Evolutionary conservation across 2,329 filamentous ascomycete genomes (phyloP).

Genomic region (Scytalidium lignicola): DNA sequence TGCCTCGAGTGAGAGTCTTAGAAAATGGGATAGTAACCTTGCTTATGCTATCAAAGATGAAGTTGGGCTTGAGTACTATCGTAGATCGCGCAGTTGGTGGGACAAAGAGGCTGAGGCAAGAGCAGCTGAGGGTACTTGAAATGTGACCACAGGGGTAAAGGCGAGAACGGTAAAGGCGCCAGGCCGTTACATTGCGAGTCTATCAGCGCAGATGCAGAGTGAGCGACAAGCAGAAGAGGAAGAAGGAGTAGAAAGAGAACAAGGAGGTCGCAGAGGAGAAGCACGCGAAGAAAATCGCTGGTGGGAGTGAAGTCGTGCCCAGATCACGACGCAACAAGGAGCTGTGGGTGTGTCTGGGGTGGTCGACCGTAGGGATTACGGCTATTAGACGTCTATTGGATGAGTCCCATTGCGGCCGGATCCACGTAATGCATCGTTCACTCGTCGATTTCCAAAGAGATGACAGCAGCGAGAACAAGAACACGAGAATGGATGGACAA

Average conservation of each 20-base stretch:
- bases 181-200: conserved; percentile 21
- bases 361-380: neutral
- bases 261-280: neutral
- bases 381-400: too few relatives aligned
- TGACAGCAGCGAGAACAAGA: too few relatives aligned
- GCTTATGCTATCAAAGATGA: conserved; percentile 2
- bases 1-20: conserved; percentile 11
- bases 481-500: too few relatives aligned
- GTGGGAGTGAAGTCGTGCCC: too few relatives aligned
- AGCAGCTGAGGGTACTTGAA: conserved; percentile 12
- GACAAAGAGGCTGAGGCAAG: conserved; percentile 15
- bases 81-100: conserved; percentile 7
- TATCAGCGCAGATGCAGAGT: neutral
- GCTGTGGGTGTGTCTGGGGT: neutral
- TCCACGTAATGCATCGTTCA: too few relatives aligned
- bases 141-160: conserved; percentile 7
- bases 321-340: too few relatives aligned
- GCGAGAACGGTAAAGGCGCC: conserved; percentile 18
- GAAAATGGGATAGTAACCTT: conserved; percentile 8
- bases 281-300: neutral
- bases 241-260: neutral
- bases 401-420: too few relatives aligned
- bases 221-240: neutral
- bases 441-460: too few relatives aligned
- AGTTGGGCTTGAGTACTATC: conserved; percentile 3